Conservation (phyloP, 2,329 filamentous ascomycete genomes). For the Phoma sp. region DNA sequence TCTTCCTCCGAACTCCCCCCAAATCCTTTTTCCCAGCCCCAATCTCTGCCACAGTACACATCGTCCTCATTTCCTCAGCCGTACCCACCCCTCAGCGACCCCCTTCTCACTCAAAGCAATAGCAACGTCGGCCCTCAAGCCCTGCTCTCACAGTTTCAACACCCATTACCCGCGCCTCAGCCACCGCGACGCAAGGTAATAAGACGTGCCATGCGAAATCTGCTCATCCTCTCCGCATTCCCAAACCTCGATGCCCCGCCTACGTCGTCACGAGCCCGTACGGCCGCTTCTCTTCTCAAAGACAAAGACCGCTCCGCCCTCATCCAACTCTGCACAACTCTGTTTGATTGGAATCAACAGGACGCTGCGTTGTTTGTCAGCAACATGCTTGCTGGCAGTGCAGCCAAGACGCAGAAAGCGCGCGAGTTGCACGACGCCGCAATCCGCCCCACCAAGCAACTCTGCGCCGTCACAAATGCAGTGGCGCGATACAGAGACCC, state of each 20-base stretch:
- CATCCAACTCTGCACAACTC: constrained; percentile 60
- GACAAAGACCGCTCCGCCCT: constrained; percentile 55
- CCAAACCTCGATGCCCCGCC: constrained; percentile 51
- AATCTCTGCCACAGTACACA: constrained; percentile 26
- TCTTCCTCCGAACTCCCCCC: constrained; percentile 28
- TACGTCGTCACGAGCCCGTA: constrained; percentile 55
- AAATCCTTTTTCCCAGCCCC: constrained; percentile 35
- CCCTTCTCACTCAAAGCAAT: constrained; percentile 26
- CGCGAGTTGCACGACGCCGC: constrained; percentile 36
- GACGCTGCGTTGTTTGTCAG: constrained; percentile 41
- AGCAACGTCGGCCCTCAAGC: constrained; percentile 25
- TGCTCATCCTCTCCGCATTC: constrained; percentile 61
- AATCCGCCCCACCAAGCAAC: constrained; percentile 40
- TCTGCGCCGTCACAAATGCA: constrained; percentile 82
- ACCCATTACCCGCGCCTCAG: constrained; percentile 20
- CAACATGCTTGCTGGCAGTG: constrained; percentile 52
- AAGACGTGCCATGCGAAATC: constrained; percentile 61
- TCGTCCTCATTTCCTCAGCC: constrained; percentile 29
- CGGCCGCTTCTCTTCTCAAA: constrained; percentile 50
- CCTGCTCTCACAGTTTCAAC: constrained; percentile 34
- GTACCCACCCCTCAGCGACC: constrained; percentile 40
- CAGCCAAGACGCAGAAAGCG: constrained; percentile 52
- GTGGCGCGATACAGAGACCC: constrained; percentile 86
- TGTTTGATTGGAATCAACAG: constrained; percentile 42
- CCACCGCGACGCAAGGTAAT: constrained; percentile 47